phyloP scores from a whole-genome alignment of 2,329 filamentous ascomycete species.

The Pseudomassariella vexata region DNA sequence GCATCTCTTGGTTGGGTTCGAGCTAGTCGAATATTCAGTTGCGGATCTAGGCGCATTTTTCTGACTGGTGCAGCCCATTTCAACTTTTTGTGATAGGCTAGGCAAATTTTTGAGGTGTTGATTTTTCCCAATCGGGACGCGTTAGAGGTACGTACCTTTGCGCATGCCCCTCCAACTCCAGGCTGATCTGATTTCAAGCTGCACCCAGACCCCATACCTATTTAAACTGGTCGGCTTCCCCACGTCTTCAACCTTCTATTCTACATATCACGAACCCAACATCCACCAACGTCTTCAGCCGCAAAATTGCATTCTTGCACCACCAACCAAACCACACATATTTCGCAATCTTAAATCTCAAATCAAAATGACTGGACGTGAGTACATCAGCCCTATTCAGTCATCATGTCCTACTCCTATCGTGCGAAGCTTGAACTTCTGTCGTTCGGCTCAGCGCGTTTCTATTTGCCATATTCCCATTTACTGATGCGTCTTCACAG shows the following conservation, averaged over 20 bases:
- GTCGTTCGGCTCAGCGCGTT: neutral
- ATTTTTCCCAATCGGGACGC: slow-evolving; percentile 2
- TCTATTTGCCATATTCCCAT: neutral
- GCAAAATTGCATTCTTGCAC: slow-evolving; percentile 11
- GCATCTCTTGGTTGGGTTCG: no score
- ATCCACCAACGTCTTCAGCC: slow-evolving; percentile 14
- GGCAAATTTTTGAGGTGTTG: no score
- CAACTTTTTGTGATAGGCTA: no score
- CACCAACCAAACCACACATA: slow-evolving; percentile 9
- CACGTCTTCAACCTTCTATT: slow-evolving; percentile 8
- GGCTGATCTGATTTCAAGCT: slow-evolving; percentile 27
- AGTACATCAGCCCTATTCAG: slow-evolving; percentile 10
- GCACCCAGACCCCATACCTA: slow-evolving; percentile 12
- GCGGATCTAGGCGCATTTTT: no score
- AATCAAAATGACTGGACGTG: slow-evolving; percentile 28
- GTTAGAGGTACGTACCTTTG: neutral
- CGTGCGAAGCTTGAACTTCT: no score
- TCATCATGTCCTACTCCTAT: neutral
- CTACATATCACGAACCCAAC: slow-evolving; percentile 10
- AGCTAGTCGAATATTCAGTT: no score
- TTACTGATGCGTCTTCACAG: slow-evolving; percentile 15
- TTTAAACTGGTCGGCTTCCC: slow-evolving; percentile 12
- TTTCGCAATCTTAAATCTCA: slow-evolving; percentile 6
- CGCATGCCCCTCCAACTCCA: slow-evolving; percentile 6
- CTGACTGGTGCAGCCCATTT: no score